Evolutionary conservation across 495 filamentous ascomycete species (phyloP), one percentile per base, ranked within the genome.

Genomic region (Trypethelium eluteriae): DNA sequence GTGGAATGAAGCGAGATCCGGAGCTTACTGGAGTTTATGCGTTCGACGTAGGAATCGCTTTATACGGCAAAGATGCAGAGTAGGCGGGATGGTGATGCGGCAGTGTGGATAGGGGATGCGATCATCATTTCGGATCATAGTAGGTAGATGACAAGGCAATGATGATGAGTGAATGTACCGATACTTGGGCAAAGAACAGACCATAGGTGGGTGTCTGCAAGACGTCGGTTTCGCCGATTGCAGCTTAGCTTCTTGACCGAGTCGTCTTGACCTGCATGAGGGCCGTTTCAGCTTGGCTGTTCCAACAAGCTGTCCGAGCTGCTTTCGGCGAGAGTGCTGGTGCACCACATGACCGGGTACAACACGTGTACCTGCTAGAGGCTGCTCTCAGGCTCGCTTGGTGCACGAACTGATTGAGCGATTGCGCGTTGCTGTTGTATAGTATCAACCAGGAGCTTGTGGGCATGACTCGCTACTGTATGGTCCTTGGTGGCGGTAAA

Each of bases 261-360:
- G n/a, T 3, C 10, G 5, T 53, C 36, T 36, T 18, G 3, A 18
- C 53, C 14, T 59, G 53, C 53, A 59, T 59, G 32, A 36, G 53
- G 25, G 3, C 36, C 53, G 53, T 59, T 59, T 59, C 53, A 59
- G 53, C 53, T 59, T 59, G 53, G 53, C 25, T 16, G 49, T 34
- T 59, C 32, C 32, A 59, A 36, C 53, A 59, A 35, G 53, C 53
- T 34, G 25, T 59, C 7, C 7, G 2, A 11, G 32, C 32, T 7
- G 7, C 11, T 18, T n/a, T 36, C 5, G 18, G 53, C n/a, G 12
- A 18, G 5, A 10, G 36, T 59, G 11, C 53, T 36, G 5, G 53
- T 18, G 32, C 34, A 59, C 53, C 53, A 59, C 53, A 32, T 32
- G 53, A 32, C 36, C 53, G 10, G 9, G 6, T 5, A 10, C 5